These are phyloP conservation scores for Pochonia chlamydosporia DNA, from an alignment of 2,329 filamentous ascomycete species.

Conservation along the genomic window DNA sequence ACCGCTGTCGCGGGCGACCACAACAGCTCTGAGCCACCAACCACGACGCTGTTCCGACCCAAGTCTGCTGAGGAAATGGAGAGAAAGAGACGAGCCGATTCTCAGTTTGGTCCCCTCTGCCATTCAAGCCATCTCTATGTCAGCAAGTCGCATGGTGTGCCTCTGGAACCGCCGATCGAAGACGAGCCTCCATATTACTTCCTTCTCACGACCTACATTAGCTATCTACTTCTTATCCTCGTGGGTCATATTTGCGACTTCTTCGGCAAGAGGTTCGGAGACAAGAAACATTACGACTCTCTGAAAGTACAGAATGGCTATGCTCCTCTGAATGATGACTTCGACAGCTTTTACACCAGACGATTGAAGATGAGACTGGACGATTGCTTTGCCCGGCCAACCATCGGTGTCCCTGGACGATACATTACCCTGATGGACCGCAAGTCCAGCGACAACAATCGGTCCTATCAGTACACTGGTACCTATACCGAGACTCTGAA, in stretches of 20 bases:
- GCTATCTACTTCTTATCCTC: constrained; percentile 91
- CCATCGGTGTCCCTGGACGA: constrained; percentile 87
- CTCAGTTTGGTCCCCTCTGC: constrained; percentile 84
- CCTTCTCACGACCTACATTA: constrained; percentile 95
- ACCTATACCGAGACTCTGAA: constrained; percentile 93
- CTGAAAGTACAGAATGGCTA: constrained; percentile 82
- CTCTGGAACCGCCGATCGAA: constrained; percentile 77
- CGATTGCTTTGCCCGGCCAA: constrained; percentile 90
- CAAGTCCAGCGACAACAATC: constrained; percentile 85
- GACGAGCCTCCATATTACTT: constrained; percentile 97
- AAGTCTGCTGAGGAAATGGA: constrained; percentile 78
- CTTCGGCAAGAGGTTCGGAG: constrained; percentile 91
- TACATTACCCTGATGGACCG: constrained; percentile 92
- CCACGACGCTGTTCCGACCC: constrained; percentile 78
- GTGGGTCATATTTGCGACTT: constrained; percentile 96
- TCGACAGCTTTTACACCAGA: constrained; percentile 96
- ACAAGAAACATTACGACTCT: constrained; percentile 75
- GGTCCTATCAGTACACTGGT: constrained; percentile 81
- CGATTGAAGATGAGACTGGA: constrained; percentile 91
- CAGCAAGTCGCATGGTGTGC: constrained; percentile 77
- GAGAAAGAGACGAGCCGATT: constrained; percentile 69
- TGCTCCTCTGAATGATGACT: constrained; percentile 93
- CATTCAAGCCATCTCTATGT: constrained; percentile 80
- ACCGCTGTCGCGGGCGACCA: constrained; percentile 72
- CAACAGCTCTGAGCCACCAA: constrained; percentile 65